Conservation (phyloP, 306 rosid species). For the Prunus persica region Prunus_persica_NCBIv2 NC_034011.1:2790501-2791000, state of each 20-base stretch:
- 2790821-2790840: background rate
- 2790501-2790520: background rate
- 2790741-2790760: background rate
- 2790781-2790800: background rate
- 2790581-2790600: slow-evolving; percentile 94
- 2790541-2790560: background rate
- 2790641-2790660: slow-evolving; percentile 97
- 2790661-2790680: slow-evolving; percentile 82
- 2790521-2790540: background rate
- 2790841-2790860: background rate
- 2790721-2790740: slow-evolving; percentile 22
- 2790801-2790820: background rate
- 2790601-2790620: slow-evolving; percentile 72
- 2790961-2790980: no score
- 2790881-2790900: background rate
- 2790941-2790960: no score
- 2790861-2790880: background rate
- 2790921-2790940: background rate
- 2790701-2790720: slow-evolving; percentile 5
- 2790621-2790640: slow-evolving; percentile 87
- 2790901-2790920: background rate
- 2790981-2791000: no score
- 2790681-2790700: background rate
- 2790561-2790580: slow-evolving; percentile 24
- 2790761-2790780: slow-evolving; percentile 18